These are phyloP conservation scores for Yarrowia osloensis DNA, from an alignment of 805 yeast genomes.

Conservation along the genomic window DNA sequence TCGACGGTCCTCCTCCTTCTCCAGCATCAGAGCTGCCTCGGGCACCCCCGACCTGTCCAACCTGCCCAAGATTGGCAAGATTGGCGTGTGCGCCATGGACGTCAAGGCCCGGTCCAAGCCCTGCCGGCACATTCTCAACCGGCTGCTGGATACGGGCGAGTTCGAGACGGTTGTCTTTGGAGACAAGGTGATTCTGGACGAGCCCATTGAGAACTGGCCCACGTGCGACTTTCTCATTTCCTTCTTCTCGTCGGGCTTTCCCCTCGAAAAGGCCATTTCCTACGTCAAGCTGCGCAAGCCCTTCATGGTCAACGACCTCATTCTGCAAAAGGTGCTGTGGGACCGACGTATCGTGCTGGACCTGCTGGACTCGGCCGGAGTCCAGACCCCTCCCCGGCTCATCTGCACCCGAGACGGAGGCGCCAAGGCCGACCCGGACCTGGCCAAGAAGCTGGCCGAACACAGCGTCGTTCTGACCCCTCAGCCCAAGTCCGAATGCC, in stretches of 20 bases:
- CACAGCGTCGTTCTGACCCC: constrained; percentile 57
- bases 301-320: constrained; percentile 80
- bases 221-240: constrained; percentile 93
- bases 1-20: constrained; percentile 14
- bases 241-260: constrained; percentile 95
- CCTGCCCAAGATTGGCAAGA: constrained; percentile 65
- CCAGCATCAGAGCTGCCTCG: constrained; percentile 20
- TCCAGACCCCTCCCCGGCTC: constrained; percentile 84
- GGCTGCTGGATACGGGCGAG: constrained; percentile 89
- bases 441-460: constrained; percentile 57
- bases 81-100: constrained; percentile 99
- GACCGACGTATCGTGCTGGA: constrained; percentile 87
- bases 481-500: constrained; percentile 51
- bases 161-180: constrained; percentile 97
- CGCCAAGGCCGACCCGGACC: constrained; percentile 73
- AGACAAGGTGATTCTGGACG: constrained; percentile 94
- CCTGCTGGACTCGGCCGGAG: constrained; percentile 75
- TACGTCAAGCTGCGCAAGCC: constrained; percentile 91
- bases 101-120: constrained; percentile 95
- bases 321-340: constrained; percentile 94
- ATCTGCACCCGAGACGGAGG: constrained; percentile 97
- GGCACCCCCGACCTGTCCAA: constrained; percentile 26
- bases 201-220: constrained; percentile 95
- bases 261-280: constrained; percentile 89
- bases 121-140: constrained; percentile 83